Base-by-base conservation (phyloP, 1,284 basidiomycete genomes). In the Cryptococcus hybrid region DNA sequence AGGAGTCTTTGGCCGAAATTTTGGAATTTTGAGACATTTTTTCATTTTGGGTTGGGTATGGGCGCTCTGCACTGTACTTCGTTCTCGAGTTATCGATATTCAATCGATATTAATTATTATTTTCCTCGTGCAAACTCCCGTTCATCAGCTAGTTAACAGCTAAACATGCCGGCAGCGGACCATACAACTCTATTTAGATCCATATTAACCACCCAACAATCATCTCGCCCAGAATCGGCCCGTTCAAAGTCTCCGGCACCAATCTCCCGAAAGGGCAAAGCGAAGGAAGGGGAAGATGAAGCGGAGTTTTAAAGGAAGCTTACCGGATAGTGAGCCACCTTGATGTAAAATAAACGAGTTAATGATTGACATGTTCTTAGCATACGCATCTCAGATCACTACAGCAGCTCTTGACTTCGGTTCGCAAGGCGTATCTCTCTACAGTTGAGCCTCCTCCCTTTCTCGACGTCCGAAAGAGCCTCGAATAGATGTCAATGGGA, bases 361-460 rank as follows among this genome's bases (percentile, higher is more conserved):
- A 15, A 40, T 57, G 45, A 49, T 30, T 30, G 44, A 37, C 18
- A 7, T 7, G 11, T n/a, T 15, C 12, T 44, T 53, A 78, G 77
- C 61, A 77, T 54, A 60, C 64, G 18, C 75, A 78, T 60, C 66
- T 78, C 0, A n/a, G 55, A 2, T 67, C 70, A 3, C 65, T 78
- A 0, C 44, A 52, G 59, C 5, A 65, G 52, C 15, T 71, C 66
- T 51, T 68, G 73, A n/a, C 50, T 60, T 51, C 72, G 3, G 70
- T 79, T 44, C 69, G 75, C 5, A 74, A 74, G 59, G 66, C 77
- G 9, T 79, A 78, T 56, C 68, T 78, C 30, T 74, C 76, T 5
- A 64, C 71, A 5, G 15, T 65, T 1, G 62, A 70, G 42, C 68
- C 75, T 1, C 69, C 67, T 15, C 65, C 7, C 44, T 65, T 7